These are phyloP conservation scores for Apodospora peruviana DNA, from an alignment of 495 filamentous ascomycete genomes.

Conservation along the genomic window DNA sequence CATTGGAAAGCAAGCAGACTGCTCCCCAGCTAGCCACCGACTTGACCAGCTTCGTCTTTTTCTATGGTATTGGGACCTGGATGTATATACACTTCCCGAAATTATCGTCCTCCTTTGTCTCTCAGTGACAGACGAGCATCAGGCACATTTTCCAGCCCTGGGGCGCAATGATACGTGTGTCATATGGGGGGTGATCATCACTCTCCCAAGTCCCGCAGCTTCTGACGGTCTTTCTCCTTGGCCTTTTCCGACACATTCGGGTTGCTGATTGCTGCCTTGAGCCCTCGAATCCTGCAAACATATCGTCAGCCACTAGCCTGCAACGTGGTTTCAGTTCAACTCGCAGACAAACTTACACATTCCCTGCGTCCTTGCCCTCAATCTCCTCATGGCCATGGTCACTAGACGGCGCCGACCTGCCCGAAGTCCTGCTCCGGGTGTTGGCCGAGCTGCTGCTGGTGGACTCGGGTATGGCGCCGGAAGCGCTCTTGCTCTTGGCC, in stretches of 20 bases:
- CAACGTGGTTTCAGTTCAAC: background rate
- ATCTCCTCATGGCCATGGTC: background rate
- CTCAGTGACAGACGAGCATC: too few species aligned
- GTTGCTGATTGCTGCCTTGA: conserved; percentile 41
- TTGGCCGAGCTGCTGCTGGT: background rate
- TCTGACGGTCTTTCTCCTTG: conserved; percentile 25
- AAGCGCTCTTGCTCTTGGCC: background rate
- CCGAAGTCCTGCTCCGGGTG: background rate
- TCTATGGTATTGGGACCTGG: too few species aligned
- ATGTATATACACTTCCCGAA: too few species aligned
- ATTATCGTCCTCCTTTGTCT: too few species aligned
- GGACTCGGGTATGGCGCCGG: background rate
- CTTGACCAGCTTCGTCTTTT: too few species aligned
- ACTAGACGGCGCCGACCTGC: background rate
- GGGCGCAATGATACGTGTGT: too few species aligned
- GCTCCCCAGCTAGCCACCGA: too few species aligned
- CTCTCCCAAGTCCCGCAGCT: conserved; percentile 22
- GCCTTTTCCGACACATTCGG: conserved; percentile 39
- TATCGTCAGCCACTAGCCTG: background rate
- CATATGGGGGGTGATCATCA: too few species aligned
- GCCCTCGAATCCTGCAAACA: conserved; percentile 18
- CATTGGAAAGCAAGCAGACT: too few species aligned
- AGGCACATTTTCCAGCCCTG: too few species aligned
- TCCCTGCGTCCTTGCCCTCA: conserved; percentile 12
- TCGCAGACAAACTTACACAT: conserved; percentile 10